phyloP scores from a whole-genome alignment of 2,329 filamentous ascomycete species.

The Paraphoma chrysanthemicola region DNA sequence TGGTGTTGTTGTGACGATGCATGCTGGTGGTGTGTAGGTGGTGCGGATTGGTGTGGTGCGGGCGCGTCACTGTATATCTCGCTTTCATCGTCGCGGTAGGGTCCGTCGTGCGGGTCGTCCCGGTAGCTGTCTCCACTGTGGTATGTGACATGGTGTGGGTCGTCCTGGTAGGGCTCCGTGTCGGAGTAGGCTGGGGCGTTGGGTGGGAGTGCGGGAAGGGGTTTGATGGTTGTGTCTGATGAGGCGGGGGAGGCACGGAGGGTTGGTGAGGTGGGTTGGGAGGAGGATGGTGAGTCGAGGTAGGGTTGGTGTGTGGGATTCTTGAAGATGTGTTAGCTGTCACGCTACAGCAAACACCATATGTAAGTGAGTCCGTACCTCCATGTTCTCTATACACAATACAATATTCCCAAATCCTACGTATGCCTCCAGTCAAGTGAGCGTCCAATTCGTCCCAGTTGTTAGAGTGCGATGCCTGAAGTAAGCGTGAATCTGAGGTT shows the following conservation, averaged over 20 bases:
- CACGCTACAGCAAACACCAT: neutral
- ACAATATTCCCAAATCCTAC: neutral
- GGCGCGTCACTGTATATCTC: too few species aligned
- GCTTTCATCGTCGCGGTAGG: neutral
- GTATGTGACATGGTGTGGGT: neutral
- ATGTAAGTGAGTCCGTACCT: conserved; percentile 1
- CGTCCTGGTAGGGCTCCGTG: conserved; percentile 11
- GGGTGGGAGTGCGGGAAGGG: conserved; percentile 4
- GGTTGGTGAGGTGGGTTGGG: neutral
- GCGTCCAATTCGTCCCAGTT: neutral
- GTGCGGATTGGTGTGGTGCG: conserved; percentile 1
- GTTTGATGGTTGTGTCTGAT: conserved; percentile 3
- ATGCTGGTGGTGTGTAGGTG: too few species aligned
- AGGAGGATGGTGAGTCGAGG: conserved; percentile 1
- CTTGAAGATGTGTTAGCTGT: neutral
- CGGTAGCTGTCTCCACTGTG: neutral
- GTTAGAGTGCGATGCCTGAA: neutral
- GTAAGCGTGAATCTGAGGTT: neutral
- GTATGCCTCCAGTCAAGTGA: neutral
- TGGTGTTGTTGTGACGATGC: neutral
- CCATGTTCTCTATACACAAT: neutral
- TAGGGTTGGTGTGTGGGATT: conserved; percentile 1
- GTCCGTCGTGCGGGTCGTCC: neutral
- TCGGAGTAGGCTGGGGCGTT: neutral
- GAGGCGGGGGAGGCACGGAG: neutral